phyloP scores from a whole-genome alignment of 768 basidiomycete genomes.

The Serpula lacrymans region DNA sequence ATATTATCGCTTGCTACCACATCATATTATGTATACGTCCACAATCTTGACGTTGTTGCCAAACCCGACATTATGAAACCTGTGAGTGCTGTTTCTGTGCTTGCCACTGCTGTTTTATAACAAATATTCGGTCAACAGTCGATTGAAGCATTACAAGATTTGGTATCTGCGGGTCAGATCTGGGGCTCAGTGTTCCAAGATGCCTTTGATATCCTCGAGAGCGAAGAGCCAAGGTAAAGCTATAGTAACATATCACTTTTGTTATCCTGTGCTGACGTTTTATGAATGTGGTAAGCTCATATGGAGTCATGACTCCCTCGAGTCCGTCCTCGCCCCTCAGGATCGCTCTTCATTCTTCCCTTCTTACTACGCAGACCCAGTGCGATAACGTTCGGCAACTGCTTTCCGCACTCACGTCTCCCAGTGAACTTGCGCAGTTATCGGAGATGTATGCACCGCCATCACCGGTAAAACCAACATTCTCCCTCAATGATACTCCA shows the following conservation, averaged over 20 bases:
- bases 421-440: constrained; percentile 69
- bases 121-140: constrained; percentile 41
- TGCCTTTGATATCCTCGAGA: constrained; percentile 60
- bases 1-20: constrained; percentile 36
- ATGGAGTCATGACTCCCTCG: constrained; percentile 39
- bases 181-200: constrained; percentile 79
- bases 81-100: constrained; percentile 34
- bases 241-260: neutral
- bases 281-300: constrained; percentile 9
- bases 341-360: constrained; percentile 66
- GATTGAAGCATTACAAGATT: constrained; percentile 59
- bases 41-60: constrained; percentile 25
- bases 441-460: constrained; percentile 89
- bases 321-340: constrained; percentile 41
- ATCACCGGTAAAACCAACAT: constrained; percentile 42
- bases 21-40: constrained; percentile 37
- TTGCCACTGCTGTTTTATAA: constrained; percentile 4
- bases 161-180: constrained; percentile 60
- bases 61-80: constrained; percentile 50
- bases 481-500: constrained; percentile 24
- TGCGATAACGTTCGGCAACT: constrained; percentile 81
- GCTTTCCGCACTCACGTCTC: constrained; percentile 71
- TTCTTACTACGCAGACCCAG: constrained; percentile 74
- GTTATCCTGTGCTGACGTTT: constrained; percentile 1
- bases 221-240: constrained; percentile 63